These are phyloP conservation scores for Elsinoe australis DNA, from an alignment of 2,329 filamentous ascomycete species.

Conservation along the genomic window DNA sequence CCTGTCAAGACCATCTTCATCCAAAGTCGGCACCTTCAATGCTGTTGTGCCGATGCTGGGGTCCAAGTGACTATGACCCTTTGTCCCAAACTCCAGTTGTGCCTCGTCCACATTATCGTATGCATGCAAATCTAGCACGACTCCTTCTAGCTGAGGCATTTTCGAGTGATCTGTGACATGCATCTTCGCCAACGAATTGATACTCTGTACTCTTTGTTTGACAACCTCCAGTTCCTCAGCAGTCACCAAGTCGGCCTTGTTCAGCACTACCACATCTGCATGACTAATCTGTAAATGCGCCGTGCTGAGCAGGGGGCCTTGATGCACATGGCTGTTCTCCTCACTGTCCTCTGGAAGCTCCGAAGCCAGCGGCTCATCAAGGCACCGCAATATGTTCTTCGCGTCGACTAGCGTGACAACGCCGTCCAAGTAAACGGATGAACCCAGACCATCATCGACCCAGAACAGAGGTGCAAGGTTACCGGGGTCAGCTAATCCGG, in stretches of 20 bases:
- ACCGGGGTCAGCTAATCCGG: conserved; percentile 86
- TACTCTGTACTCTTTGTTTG: conserved; percentile 63
- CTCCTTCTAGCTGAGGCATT: conserved; percentile 74
- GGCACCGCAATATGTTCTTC: conserved; percentile 75
- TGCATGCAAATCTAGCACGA: conserved; percentile 82
- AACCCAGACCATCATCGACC: conserved; percentile 92
- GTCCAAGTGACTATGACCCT: conserved; percentile 87
- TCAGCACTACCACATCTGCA: conserved; percentile 88
- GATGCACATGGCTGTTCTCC: conserved; percentile 43
- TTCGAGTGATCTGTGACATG: conserved; percentile 72
- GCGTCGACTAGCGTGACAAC: conserved; percentile 95
- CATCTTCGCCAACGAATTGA: conserved; percentile 82
- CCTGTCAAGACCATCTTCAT: conserved; percentile 48
- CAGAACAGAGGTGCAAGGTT: conserved; percentile 95
- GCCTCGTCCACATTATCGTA: conserved; percentile 70
- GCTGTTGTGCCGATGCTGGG: conserved; percentile 79
- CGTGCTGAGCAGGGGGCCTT: conserved; percentile 70
- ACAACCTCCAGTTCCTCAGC: conserved; percentile 61
- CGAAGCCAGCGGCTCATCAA: conserved; percentile 56
- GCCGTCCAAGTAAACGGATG: conserved; percentile 91
- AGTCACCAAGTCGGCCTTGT: conserved; percentile 82
- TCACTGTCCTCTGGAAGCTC: conserved; percentile 24
- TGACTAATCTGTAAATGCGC: conserved; percentile 96
- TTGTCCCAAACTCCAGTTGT: conserved; percentile 58
- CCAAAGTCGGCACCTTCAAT: conserved; percentile 57